phyloP scores from a whole-genome alignment of 2,329 filamentous ascomycete genomes.

The Pseudopithomyces maydicus region DNA sequence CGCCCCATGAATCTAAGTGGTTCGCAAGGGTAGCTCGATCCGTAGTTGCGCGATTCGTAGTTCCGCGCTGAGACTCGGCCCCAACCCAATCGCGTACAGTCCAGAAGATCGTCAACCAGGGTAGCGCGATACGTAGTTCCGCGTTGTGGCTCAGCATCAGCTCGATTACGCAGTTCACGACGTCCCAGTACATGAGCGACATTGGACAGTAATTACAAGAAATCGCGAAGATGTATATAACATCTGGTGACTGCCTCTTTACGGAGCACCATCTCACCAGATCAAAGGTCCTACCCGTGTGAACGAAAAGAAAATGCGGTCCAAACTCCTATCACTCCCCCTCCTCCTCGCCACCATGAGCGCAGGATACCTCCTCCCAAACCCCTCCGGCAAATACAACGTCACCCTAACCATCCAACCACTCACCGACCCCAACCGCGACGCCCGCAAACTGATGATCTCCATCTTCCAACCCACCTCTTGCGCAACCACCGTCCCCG shows the following conservation, averaged over 20 bases:
- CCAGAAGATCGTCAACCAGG: conserved; percentile 8
- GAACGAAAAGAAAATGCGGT: conserved; percentile 11
- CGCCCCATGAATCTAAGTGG: too few relatives aligned
- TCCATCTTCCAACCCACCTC: conserved; percentile 27
- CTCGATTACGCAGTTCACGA: too few relatives aligned
- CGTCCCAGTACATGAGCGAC: background rate
- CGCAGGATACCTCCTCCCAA: conserved; percentile 20
- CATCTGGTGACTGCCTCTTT: background rate
- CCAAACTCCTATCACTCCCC: conserved; percentile 11
- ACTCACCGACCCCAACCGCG: conserved; percentile 23
- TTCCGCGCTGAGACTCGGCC: too few relatives aligned
- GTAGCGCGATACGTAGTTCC: conserved; percentile 13
- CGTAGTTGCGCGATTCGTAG: too few relatives aligned
- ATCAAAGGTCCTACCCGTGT: too few relatives aligned
- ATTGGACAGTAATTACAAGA: background rate
- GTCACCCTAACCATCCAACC: conserved; percentile 23
- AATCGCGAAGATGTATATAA: background rate
- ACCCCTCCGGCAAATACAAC: conserved; percentile 23
- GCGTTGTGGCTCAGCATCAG: conserved; percentile 8
- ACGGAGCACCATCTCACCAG: background rate
- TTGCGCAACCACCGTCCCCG: conserved; percentile 18
- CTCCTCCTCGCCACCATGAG: conserved; percentile 16
- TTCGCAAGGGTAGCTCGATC: too few relatives aligned
- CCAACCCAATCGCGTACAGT: too few relatives aligned
- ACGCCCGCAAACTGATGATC: conserved; percentile 21